Base-by-base conservation (phyloP, 495 filamentous ascomycete genomes). In the Parmelia sp. region DNA sequence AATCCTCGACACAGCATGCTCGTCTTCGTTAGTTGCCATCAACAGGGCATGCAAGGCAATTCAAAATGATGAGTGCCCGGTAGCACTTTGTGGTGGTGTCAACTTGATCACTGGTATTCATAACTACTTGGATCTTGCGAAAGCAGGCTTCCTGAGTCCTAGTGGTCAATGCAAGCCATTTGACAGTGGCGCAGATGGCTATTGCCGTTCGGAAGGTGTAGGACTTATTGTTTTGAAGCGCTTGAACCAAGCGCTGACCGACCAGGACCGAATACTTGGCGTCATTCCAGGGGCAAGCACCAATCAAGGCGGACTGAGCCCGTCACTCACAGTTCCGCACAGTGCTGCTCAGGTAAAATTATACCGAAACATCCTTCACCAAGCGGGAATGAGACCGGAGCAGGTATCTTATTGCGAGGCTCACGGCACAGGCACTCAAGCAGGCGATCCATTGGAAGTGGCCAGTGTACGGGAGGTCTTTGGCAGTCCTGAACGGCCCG, bases 301-400 rank as follows among this genome's bases (percentile, higher is more conserved):
- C 4, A 86, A 90, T 63, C 89, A 91, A 67, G 86, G 83, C 14
- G n/a, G n/a, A n/a, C n/a, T n/a, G n/a, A n/a, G n/a, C n/a, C n/a
- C n/a, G 8, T 87, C 87, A 15, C 86, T 92, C 64, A 89, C 88
- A 3, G 85, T 88, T 12, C 79, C 80, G 0, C 67, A 78, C 37
- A 45, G 61, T 0, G 42, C 56, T 0, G 73, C 78, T 7, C 74
- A 74, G 42, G 57, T 59, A 17, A 55, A 68, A 0, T 64, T 80
- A 0, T 79, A 60, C 45, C 21, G 19, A 19, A 31, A 65, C 4
- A 64, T 73, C 0, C 19, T 68, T 0, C 6, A 15, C 27, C 39
- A 62, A 12, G 66, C 72, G 0, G 35, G 62, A 4, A 17, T 78
- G 0, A 45, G 62, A 1, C 63, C 73, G 0, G 12, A 23, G 0